Evolutionary conservation across 805 yeast species (phyloP).

Genomic region (Ogataea nitratoaversa): DNA sequence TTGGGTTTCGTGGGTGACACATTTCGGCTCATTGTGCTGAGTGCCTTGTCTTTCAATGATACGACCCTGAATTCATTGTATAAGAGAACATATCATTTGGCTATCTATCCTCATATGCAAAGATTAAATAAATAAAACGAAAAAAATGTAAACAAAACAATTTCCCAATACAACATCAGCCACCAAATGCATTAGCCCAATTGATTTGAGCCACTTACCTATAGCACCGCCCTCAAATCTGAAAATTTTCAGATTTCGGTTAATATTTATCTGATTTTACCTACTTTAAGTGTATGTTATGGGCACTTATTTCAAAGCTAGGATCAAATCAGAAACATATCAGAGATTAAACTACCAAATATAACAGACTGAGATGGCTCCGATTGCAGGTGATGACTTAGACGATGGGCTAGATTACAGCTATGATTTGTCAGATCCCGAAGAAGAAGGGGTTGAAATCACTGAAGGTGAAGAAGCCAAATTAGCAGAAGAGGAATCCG

Average conservation of each 20-base stretch:
- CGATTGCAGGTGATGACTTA: constrained; percentile 58
- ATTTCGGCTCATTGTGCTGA: neutral
- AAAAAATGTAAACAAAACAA: neutral
- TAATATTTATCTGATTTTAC: too few species aligned
- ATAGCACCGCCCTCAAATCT: neutral
- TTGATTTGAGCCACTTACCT: neutral
- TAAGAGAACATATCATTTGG: too few species aligned
- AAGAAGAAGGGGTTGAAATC: constrained; percentile 35
- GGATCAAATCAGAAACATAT: neutral
- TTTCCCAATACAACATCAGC: neutral
- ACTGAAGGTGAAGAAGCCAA: constrained; percentile 27
- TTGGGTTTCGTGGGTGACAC: neutral
- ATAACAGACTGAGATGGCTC: constrained; percentile 1
- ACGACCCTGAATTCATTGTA: neutral
- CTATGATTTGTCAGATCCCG: constrained; percentile 20
- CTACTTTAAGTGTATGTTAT: too few species aligned
- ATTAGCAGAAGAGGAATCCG: constrained; percentile 6
- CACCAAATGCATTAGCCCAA: neutral
- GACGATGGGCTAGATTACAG: constrained; percentile 72
- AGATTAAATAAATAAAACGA: too few species aligned
- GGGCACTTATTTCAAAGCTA: too few species aligned
- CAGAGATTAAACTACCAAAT: too few species aligned
- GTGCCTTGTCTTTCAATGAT: too few species aligned
- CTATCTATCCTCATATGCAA: too few species aligned
- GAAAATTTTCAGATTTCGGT: neutral